Evolutionary conservation across 805 yeast genomes (phyloP).

Genomic region (Candida coquimbonensis): DNA sequence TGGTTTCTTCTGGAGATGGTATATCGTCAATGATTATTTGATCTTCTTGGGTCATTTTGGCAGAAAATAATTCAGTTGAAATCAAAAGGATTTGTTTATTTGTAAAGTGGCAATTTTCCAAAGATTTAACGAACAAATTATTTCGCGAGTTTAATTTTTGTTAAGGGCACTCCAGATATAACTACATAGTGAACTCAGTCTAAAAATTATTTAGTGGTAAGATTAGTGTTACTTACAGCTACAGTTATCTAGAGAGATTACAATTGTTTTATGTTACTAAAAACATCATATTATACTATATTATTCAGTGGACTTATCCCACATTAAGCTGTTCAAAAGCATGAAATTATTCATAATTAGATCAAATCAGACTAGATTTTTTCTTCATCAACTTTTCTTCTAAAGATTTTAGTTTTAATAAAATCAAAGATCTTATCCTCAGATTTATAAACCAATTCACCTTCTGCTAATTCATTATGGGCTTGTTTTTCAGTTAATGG

Average conservation of each 20-base stretch:
- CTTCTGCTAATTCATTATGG: constrained; percentile 17
- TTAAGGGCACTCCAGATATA: background rate
- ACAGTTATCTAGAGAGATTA: background rate
- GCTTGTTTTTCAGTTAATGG: constrained; percentile 28
- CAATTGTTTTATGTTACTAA: too few relatives aligned
- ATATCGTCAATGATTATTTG: constrained; percentile 21
- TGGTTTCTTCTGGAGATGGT: constrained; percentile 24
- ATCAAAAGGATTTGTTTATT: background rate
- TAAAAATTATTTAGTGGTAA: too few relatives aligned
- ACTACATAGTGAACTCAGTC: background rate
- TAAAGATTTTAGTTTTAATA: constrained; percentile 6
- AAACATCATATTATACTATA: too few relatives aligned
- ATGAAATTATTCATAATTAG: too few relatives aligned
- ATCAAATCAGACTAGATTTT: too few relatives aligned
- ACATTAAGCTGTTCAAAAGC: too few relatives aligned
- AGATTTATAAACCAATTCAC: constrained; percentile 15
- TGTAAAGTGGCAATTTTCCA: constrained; percentile 2
- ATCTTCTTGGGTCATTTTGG: constrained; percentile 18
- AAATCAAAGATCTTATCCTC: constrained; percentile 16
- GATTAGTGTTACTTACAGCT: background rate
- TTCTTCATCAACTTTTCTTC: background rate
- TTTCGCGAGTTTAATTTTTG: background rate
- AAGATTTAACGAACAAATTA: background rate
- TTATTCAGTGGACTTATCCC: background rate
- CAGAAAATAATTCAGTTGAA: background rate